phyloP scores from a whole-genome alignment of 83 land plant species.

The Diphasiastrum complanatum region DNA sequence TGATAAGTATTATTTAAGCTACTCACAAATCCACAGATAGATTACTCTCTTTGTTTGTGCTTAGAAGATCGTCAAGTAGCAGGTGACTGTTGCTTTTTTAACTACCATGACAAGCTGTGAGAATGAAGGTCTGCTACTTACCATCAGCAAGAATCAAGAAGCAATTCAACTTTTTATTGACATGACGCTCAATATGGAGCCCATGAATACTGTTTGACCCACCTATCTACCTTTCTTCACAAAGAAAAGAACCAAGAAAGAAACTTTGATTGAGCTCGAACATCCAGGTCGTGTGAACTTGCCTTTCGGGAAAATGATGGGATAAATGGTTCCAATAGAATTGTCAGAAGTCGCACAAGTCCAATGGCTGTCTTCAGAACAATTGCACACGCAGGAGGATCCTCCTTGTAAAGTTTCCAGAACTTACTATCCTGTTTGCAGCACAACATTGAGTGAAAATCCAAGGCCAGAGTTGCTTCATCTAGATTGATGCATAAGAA shows the following conservation, averaged over 20 bases:
- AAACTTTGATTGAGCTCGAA: not conserved
- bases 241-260: not conserved
- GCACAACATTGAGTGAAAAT: not conserved
- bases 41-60: no score
- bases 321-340: slow-evolving; percentile 87
- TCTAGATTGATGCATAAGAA: not conserved
- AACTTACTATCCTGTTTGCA: slow-evolving; percentile 66
- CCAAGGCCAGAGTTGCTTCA: not conserved
- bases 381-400: slow-evolving; percentile 58
- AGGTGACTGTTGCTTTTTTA: no score
- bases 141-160: not conserved
- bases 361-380: slow-evolving; percentile 79
- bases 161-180: no score
- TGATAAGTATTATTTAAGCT: no score
- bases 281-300: no score
- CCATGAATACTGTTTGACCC: no score
- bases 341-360: slow-evolving; percentile 75
- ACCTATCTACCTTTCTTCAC: no score
- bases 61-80: no score
- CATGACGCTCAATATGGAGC: no score
- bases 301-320: slow-evolving; percentile 89
- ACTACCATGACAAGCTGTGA: no score
- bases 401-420: slow-evolving; percentile 92
- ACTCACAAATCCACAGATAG: no score
- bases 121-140: not conserved